Base-by-base conservation (phyloP, 2,329 filamentous ascomycete genomes). In the Epichloe sp. region DNA sequence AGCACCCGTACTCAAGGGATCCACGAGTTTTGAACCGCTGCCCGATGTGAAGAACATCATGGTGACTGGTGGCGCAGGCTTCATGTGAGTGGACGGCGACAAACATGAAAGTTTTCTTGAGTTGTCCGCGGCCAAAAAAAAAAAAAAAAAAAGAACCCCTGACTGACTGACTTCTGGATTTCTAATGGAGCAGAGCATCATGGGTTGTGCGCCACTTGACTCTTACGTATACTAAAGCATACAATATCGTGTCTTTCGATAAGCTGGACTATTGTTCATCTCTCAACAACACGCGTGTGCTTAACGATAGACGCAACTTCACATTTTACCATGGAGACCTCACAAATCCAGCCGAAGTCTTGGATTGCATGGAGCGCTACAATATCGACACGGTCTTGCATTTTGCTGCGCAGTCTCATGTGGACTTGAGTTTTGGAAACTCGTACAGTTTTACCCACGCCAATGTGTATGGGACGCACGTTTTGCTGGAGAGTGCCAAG, bases 361-460 rank as follows among this genome's bases (percentile, higher is more conserved):
- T 85, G 55, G 77, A 79, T 58, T 87, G 82, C 62, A 76, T 91
- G 61, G 76, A 84, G 63, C 76, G 79, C 54, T 74, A 88, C 69
- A 75, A 79, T 36, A 84, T 91, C 59, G 87, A 91, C 63, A 88
- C 85, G 49, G 76, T 93, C 54, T 81, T 91, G 65, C 86, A 91
- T 66, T 89, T 93, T 60, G 87, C 87, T 3, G 87, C 87, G n/a
- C 84, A 89, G 68, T 88, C 85, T 7, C 86, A 91, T 62, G 87
- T 93, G 48, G 86, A 91, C 60, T 68, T 88, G 59, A 88, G 83
- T 62, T 93, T 93, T 60, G 84, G 84, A 48, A 88, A 91, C 68
- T 88, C 85, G 10, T 88, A 88, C 64, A 77, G 80, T 49, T 91
- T 91, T 67, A 90, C 85, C 0, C 81, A 83, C 58, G 89, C 83